These are phyloP conservation scores for Vaccinium vitisidaea DNA, from an alignment of 148 eudicot species.

Conservation along the genomic window DNA sequence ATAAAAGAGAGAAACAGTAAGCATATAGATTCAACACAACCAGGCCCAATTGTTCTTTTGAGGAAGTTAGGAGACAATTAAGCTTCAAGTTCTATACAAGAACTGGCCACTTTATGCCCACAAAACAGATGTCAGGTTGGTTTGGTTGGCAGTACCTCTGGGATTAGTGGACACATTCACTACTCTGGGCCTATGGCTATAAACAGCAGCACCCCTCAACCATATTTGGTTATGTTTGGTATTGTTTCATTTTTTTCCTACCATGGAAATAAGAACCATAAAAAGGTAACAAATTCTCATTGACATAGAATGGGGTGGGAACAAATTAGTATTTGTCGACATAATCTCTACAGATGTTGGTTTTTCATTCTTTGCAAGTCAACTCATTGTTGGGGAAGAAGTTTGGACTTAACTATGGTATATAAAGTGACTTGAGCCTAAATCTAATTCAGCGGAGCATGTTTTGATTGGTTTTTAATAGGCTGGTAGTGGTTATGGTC, in stretches of 20 bases:
- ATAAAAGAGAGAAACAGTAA: not conserved
- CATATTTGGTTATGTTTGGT: not conserved
- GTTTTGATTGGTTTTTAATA: not conserved
- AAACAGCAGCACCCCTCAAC: not conserved
- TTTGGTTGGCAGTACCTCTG: not conserved
- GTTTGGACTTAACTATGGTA: slow-evolving; percentile 14
- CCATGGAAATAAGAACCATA: not conserved
- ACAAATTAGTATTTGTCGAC: not conserved
- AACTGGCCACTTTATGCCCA: slow-evolving; percentile 12
- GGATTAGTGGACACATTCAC: not conserved
- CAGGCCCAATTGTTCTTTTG: not conserved
- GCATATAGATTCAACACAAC: not conserved
- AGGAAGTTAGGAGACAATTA: slow-evolving; percentile 20
- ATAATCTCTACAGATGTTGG: not conserved
- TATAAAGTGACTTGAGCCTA: slow-evolving; percentile 6
- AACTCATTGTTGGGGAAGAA: slow-evolving; percentile 8
- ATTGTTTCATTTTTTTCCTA: not conserved
- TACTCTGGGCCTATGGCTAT: not conserved
- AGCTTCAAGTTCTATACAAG: slow-evolving; percentile 12
- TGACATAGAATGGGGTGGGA: not conserved
- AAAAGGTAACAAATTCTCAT: not conserved
- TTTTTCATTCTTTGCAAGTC: slow-evolving; percentile 12
- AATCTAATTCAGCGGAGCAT: not conserved
- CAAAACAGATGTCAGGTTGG: not conserved
- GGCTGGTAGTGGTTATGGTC: no score